Evolutionary conservation across 108 stramenopile genomes (phyloP), one percentile per base, ranked within the genome.

Genomic region (Cyclotella choctawhatcheeana): DNA sequence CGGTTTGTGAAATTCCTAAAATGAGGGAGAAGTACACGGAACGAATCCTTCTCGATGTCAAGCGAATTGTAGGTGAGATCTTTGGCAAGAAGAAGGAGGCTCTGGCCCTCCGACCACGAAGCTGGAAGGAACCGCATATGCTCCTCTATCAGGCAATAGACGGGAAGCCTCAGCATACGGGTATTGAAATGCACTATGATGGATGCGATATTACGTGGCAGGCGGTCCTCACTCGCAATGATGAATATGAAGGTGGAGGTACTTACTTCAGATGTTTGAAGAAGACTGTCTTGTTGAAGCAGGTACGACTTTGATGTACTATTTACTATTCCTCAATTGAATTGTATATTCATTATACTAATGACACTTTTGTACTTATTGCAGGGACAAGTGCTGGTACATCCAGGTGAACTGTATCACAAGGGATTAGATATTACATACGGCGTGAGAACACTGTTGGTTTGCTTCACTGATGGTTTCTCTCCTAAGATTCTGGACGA

Each of bases 101-200:
- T 21, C 66, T 69, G 59, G 65, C 63, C 2, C 85, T 86, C 30
- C 67, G 74, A 14, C 78, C 82, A 14, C 62, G 85, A 4, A 67
- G 66, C 17, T 82, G 76, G 82, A 71, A 86, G 53, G 85, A 86
- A 61, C 85, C 82, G 22, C 85, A 83, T 32, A 64, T 86, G n/a
- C 69, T 85, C 16, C 64, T 82, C 5, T 85, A 85, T 56, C 73
- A 82, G 63, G 70, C 55, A 37, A 14, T 75, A 21, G 67, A 73
- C 29, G 77, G 44, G n/a, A 71, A 74, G 13, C 73, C 73, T 17
- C 66, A 73, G 16, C 85, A 86, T 58, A 76, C 76, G 16, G 85
- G 85, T 0, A 79, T 86, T 26, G 82, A 86, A 44, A 86, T 86
- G 85, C 85, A 86, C 44, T 86, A 83, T 75, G 85, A 86, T 59